Percentiles rank a stretch among this genome's conserved stretches.
These are phyloP conservation scores for Sporothrix dimorphospora DNA, from an alignment of 2,329 filamentous ascomycete genomes.

Conservation along the genomic window DNA sequence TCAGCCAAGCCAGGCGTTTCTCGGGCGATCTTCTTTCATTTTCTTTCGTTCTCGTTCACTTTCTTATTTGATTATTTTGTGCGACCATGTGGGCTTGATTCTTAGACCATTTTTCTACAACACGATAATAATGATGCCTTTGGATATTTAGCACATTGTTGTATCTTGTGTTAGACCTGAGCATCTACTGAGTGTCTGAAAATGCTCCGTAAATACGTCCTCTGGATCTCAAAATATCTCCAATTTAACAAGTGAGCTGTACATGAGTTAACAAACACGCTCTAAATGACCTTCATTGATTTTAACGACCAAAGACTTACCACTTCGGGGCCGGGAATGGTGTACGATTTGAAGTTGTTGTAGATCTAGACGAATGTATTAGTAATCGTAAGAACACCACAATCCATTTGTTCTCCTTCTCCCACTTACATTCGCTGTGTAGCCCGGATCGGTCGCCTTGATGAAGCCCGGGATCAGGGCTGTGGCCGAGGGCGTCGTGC, in stretches of 20 bases:
- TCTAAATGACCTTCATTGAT: no score
- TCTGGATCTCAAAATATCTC: background rate
- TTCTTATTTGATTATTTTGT: background rate
- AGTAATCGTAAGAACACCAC: background rate
- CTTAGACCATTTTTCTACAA: background rate
- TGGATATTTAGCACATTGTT: no score
- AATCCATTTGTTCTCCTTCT: background rate
- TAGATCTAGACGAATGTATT: constrained; percentile 28
- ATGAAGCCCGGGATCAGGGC: constrained; percentile 45
- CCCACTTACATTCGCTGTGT: constrained; percentile 48
- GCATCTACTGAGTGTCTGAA: background rate
- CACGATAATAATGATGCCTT: no score
- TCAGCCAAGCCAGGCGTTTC: background rate
- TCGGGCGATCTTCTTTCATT: background rate
- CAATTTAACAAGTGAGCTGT: constrained; percentile 9
- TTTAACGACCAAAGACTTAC: constrained; percentile 18
- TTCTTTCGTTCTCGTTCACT: background rate
- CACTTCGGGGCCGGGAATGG: constrained; percentile 31
- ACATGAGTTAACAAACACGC: background rate
- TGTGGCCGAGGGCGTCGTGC: constrained; percentile 40
- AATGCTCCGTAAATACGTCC: background rate
- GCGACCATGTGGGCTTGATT: background rate
- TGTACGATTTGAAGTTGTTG: constrained; percentile 34
- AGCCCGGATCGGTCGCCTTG: constrained; percentile 45
- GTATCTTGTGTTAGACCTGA: no score